Percentiles rank a stretch among this genome's conserved stretches.
Evolutionary conservation across 768 basidiomycete genomes (phyloP).

Genomic region (Kwoniella sp.): DNA sequence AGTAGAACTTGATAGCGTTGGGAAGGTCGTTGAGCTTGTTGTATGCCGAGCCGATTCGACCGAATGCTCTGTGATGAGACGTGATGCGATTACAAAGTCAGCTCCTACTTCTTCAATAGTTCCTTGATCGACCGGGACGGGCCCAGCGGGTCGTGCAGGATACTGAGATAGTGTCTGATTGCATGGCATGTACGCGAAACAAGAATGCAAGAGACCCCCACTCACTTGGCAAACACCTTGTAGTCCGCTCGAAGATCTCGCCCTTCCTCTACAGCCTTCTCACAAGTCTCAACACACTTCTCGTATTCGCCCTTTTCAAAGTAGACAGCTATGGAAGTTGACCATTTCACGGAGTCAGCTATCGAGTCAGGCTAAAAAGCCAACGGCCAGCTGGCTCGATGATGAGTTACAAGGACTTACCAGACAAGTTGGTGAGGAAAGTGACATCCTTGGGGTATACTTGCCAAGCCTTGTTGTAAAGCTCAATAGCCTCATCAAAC

Average conservation of each 20-base stretch:
- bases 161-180: too few relatives aligned
- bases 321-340: conserved; percentile 68
- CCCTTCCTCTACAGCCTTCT: conserved; percentile 96
- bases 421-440: conserved; percentile 86
- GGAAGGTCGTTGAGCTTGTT: conserved; percentile 72
- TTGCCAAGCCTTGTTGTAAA: conserved; percentile 89
- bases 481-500: conserved; percentile 72
- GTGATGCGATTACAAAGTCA: neutral
- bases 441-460: conserved; percentile 89
- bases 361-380: too few relatives aligned
- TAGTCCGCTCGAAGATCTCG: conserved; percentile 87
- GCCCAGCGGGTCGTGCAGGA: too few relatives aligned
- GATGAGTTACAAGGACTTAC: too few relatives aligned
- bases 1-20: conserved; percentile 83
- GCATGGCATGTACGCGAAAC: too few relatives aligned
- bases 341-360: neutral
- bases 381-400: too few relatives aligned
- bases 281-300: conserved; percentile 84
- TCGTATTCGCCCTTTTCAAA: conserved; percentile 92
- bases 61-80: conserved; percentile 65
- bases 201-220: too few relatives aligned
- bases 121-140: too few relatives aligned
- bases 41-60: conserved; percentile 84
- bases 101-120: conserved; percentile 5
- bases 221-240: conserved; percentile 83